A percentile compares a stretch with the other conserved stretches of the same genome.
phyloP scores from a whole-genome alignment of 2,329 filamentous ascomycete genomes.

The Aspergillus hortae region DNA sequence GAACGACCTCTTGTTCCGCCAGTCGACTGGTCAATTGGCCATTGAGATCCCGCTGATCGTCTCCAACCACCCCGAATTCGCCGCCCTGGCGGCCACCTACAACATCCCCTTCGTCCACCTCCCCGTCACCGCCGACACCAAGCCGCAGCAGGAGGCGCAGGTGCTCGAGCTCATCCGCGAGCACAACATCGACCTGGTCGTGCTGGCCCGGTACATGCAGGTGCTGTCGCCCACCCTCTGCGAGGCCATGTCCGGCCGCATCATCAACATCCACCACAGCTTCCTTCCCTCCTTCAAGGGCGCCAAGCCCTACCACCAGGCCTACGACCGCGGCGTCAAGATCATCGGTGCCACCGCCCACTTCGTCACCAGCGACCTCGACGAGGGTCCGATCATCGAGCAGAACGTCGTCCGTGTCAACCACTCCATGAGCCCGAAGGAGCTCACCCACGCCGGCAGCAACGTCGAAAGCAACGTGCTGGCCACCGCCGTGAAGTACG shows the following conservation, averaged over 20 bases:
- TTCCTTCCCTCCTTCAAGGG: slow-evolving; percentile 87
- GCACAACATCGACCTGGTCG: slow-evolving; percentile 72
- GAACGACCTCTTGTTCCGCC: slow-evolving; percentile 78
- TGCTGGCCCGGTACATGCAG: slow-evolving; percentile 85
- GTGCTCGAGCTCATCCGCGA: slow-evolving; percentile 67
- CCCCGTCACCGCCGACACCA: slow-evolving; percentile 75
- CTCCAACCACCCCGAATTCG: slow-evolving; percentile 76
- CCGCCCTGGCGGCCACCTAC: slow-evolving; percentile 65
- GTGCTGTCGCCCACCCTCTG: slow-evolving; percentile 73
- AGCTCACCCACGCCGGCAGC: slow-evolving; percentile 73
- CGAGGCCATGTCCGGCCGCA: slow-evolving; percentile 74
- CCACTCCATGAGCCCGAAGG: slow-evolving; percentile 71
- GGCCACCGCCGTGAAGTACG: slow-evolving; percentile 79
- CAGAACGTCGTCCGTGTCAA: slow-evolving; percentile 75
- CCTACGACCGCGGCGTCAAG: slow-evolving; percentile 81
- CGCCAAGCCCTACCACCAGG: slow-evolving; percentile 84
- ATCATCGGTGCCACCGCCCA: slow-evolving; percentile 84
- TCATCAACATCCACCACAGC: slow-evolving; percentile 90
- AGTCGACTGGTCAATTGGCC: slow-evolving; percentile 68
- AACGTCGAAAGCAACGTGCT: slow-evolving; percentile 82
- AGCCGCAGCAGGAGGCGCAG: slow-evolving; percentile 66
- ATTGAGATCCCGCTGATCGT: slow-evolving; percentile 76
- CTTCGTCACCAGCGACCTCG: slow-evolving; percentile 79
- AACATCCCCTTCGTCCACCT: slow-evolving; percentile 77
- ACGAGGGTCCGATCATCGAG: slow-evolving; percentile 86